These are phyloP conservation scores for Rusavskia elegans DNA, from an alignment of 495 filamentous ascomycete species.

Conservation along the genomic window DNA sequence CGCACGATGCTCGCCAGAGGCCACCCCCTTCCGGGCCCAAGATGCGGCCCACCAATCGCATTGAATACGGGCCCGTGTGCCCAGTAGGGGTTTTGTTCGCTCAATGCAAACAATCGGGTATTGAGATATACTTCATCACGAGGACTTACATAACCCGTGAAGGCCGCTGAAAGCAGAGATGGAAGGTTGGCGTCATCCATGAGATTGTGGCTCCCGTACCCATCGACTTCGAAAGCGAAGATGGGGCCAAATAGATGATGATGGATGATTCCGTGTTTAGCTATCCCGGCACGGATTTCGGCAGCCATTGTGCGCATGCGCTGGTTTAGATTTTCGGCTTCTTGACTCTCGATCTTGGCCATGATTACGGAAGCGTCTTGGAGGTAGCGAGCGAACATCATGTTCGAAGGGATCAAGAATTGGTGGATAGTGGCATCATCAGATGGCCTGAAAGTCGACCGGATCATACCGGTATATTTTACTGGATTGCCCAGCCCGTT, in stretches of 20 bases:
- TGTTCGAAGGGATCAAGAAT: slow-evolving; percentile 48
- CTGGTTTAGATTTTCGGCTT: slow-evolving; percentile 25
- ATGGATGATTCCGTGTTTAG: slow-evolving; percentile 30
- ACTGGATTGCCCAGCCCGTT: slow-evolving; percentile 44
- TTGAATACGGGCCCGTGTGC: slow-evolving; percentile 35
- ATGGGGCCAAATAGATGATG: slow-evolving; percentile 28
- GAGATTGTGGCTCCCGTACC: slow-evolving; percentile 32
- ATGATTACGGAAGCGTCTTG: slow-evolving; percentile 36
- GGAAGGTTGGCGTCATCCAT: slow-evolving; percentile 54
- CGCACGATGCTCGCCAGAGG: slow-evolving; percentile 42
- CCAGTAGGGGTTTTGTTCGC: slow-evolving; percentile 39
- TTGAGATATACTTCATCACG: slow-evolving; percentile 31
- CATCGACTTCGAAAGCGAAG: slow-evolving; percentile 47
- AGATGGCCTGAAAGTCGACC: slow-evolving; percentile 46
- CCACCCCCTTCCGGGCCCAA: slow-evolving; percentile 40
- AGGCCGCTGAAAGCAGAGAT: slow-evolving; percentile 34
- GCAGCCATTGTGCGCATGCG: slow-evolving; percentile 35
- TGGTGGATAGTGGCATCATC: slow-evolving; percentile 46
- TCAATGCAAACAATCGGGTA: slow-evolving; percentile 33
- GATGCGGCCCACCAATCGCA: slow-evolving; percentile 40
- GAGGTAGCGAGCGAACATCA: slow-evolving; percentile 49
- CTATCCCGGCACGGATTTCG: slow-evolving; percentile 36
- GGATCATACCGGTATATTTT: slow-evolving; percentile 42
- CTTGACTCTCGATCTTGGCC: slow-evolving; percentile 25
- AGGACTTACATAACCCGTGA: slow-evolving; percentile 30